Percentiles rank a stretch among this genome's conserved stretches.
Conservation (phyloP, 352 stramenopile species). For the Pseudoperonospora humuli region DNA sequence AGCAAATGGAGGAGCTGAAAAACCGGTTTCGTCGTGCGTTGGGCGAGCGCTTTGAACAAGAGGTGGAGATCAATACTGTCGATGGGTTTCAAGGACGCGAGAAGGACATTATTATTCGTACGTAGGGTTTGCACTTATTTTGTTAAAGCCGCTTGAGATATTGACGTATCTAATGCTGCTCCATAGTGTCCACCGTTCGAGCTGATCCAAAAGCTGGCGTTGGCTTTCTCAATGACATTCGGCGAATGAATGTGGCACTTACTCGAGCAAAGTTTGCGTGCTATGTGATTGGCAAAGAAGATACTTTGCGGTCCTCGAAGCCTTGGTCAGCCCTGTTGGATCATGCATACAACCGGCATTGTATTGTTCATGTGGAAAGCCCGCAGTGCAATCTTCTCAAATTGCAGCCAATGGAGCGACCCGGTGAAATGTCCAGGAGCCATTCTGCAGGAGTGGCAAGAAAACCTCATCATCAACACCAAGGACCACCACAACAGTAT, state of each 20-base stretch:
- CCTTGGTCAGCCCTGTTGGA: conserved; percentile 76
- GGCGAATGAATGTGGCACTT: conserved; percentile 85
- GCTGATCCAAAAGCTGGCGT: conserved; percentile 73
- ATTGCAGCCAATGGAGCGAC: conserved; percentile 51
- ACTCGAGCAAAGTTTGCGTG: conserved; percentile 85
- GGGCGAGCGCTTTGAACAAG: conserved; percentile 62
- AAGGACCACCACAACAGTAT: conserved; percentile 14
- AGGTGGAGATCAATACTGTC: conserved; percentile 90
- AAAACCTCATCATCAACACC: conserved; percentile 15
- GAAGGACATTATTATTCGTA: conserved; percentile 89
- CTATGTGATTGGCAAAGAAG: conserved; percentile 83
- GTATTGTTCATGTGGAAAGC: conserved; percentile 80
- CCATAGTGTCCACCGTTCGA: conserved; percentile 79
- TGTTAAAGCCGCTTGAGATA: neutral
- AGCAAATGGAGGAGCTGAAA: conserved; percentile 83
- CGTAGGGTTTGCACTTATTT: conserved; percentile 12
- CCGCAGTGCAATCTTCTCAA: conserved; percentile 69
- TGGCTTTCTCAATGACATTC: conserved; percentile 85
- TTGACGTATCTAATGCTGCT: conserved; percentile 6
- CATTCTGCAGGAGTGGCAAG: conserved; percentile 7
- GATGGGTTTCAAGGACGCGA: conserved; percentile 89
- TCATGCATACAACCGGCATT: conserved; percentile 49
- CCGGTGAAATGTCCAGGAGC: conserved; percentile 10
- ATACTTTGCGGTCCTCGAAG: conserved; percentile 75
- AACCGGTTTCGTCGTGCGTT: conserved; percentile 47